Percentiles rank a stretch among this genome's conserved stretches.
Evolutionary conservation across 1,139 yeast species (phyloP).

Genomic region (Candida anutae): DNA sequence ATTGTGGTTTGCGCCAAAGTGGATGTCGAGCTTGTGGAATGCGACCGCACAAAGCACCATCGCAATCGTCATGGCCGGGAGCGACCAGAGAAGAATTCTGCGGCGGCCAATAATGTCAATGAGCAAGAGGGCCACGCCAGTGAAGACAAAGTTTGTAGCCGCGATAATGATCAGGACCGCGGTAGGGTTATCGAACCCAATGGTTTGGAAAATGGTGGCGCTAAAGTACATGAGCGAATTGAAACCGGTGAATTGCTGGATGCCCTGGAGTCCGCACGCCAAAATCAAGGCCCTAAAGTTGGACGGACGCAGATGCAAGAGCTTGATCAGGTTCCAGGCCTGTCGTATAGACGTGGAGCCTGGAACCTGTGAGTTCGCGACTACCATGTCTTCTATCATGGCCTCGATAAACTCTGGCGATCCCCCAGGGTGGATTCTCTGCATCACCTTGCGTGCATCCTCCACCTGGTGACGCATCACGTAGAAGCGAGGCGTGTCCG

Average conservation of each 20-base stretch:
- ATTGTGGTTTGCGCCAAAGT: conserved; percentile 38
- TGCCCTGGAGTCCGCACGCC: conserved; percentile 89
- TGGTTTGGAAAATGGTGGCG: conserved; percentile 79
- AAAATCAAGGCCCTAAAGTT: conserved; percentile 81
- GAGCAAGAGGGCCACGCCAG: conserved; percentile 71
- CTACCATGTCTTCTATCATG: conserved; percentile 51
- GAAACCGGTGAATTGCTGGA: conserved; percentile 94
- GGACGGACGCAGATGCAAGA: conserved; percentile 68
- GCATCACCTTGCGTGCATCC: conserved; percentile 59
- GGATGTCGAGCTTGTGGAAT: conserved; percentile 69
- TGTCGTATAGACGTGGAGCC: conserved; percentile 48
- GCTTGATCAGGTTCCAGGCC: conserved; percentile 55
- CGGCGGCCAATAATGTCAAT: conserved; percentile 87
- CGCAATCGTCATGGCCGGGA: conserved; percentile 77
- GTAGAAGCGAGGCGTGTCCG: conserved; percentile 91
- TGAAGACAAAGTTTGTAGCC: conserved; percentile 85
- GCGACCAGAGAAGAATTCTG: conserved; percentile 59
- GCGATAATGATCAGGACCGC: conserved; percentile 92
- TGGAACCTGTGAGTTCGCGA: conserved; percentile 53
- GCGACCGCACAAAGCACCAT: conserved; percentile 77
- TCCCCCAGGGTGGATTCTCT: conserved; percentile 49
- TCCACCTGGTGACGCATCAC: conserved; percentile 61
- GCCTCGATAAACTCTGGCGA: conserved; percentile 49
- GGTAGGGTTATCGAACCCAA: conserved; percentile 79
- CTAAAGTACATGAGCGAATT: conserved; percentile 93